A percentile compares a stretch with the other conserved stretches of the same genome.
phyloP scores from a whole-genome alignment of 192 early-diverging fungal genomes.

The Lobosporangium transversale region DNA sequence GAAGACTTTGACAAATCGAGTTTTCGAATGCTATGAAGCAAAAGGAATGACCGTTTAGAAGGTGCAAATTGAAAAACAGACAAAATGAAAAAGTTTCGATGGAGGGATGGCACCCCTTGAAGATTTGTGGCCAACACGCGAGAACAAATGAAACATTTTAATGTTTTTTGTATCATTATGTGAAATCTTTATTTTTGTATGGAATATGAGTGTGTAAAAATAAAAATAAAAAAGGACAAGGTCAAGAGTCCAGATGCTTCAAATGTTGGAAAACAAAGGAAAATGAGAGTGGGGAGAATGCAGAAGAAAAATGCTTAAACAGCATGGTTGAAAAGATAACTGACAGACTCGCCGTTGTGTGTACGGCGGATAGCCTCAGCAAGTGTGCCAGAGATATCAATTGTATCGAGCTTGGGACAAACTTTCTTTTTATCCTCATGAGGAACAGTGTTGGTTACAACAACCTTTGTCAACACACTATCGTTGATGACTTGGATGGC shows the following conservation, averaged over 20 bases:
- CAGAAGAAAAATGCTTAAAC: constrained; percentile 24
- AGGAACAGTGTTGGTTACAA: constrained; percentile 87
- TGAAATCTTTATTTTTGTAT: too few species aligned
- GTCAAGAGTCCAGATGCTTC: not conserved
- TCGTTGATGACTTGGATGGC: constrained; percentile 90
- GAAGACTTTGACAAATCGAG: not conserved
- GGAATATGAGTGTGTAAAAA: not conserved
- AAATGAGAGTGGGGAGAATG: constrained; percentile 19
- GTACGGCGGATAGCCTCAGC: constrained; percentile 93
- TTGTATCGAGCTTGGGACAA: constrained; percentile 84
- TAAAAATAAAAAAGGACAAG: not conserved
- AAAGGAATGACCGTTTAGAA: too few species aligned
- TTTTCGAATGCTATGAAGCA: too few species aligned
- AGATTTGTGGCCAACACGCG: too few species aligned
- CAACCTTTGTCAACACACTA: constrained; percentile 75
- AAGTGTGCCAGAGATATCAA: constrained; percentile 82
- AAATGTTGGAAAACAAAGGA: not conserved
- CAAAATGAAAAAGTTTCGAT: too few species aligned
- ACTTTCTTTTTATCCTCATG: constrained; percentile 81
- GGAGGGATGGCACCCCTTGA: too few species aligned
- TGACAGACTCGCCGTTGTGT: constrained; percentile 95
- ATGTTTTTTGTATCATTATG: too few species aligned
- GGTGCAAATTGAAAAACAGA: too few species aligned
- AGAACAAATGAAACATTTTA: too few species aligned
- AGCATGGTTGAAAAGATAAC: constrained; percentile 76